Base-by-base conservation (phyloP, 2,329 filamentous ascomycete genomes). In the Ophiostoma sp. region DNA sequence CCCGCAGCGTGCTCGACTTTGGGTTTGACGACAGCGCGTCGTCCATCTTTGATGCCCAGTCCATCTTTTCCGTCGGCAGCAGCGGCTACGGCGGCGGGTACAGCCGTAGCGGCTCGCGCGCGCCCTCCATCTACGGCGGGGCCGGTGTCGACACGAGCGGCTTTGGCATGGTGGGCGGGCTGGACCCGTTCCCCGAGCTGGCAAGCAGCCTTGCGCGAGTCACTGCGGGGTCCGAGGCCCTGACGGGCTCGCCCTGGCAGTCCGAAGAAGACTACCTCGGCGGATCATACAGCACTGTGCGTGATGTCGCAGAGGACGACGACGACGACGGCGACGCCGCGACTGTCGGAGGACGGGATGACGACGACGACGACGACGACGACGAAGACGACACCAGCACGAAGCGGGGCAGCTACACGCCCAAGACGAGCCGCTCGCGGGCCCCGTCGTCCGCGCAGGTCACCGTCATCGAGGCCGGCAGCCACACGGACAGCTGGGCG, bases 1-100 rank as follows among this genome's bases (percentile, higher is more conserved):
- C 81, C 5, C 75, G 80, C 44, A 77, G 76, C 64, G 81, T 83
- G 69, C 80, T 79, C 65, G 80, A 82, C 64, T 81, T 83, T 66
- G 81, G 77, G 71, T 81, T 80, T 68, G 81, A 83, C 72, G 81
- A 83, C 70, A 65, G 40, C 16, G 78, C 76, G 27, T 81, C 79
- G 55, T 82, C 81, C 18, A 74, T 81, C 60, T 74, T 79, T 67
- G 79, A 80, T 65, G 65, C 65, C 5, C 66, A 68, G 42, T 72
- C 71, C 18, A 65, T 72, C 47, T 72, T 71, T 18, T 70, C 70
- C 0, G 66, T 70, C 3, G 70, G 69, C 40, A 70, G 66, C 58
- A 63, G 64, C 47, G 27, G 11, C 38, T 42, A 65, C 62, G n/a
- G 65, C 42, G 41, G 52, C 16, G 65, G 68, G 40, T 66, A 64